phyloP scores from a whole-genome alignment of 768 basidiomycete species.

The Suillus subluteus region DNA sequence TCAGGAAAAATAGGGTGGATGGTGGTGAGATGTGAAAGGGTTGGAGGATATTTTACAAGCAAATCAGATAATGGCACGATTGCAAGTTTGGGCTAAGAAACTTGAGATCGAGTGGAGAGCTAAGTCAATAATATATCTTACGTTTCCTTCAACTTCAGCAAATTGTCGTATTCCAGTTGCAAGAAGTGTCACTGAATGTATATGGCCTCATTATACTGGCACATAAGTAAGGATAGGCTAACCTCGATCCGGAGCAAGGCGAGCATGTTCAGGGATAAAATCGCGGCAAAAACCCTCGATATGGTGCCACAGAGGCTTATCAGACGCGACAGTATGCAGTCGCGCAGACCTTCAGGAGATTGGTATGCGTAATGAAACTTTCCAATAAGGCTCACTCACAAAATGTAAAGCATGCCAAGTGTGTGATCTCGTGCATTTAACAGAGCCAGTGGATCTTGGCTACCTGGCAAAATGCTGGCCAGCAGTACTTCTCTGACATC shows the following conservation, averaged over 20 bases:
- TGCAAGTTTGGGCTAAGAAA: constrained; percentile 44
- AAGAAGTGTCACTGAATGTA: constrained; percentile 58
- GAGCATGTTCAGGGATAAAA: constrained; percentile 68
- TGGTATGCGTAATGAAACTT: constrained; percentile 1
- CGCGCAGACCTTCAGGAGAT: constrained; percentile 56
- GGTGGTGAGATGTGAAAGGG: constrained; percentile 62
- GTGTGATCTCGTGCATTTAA: constrained; percentile 61
- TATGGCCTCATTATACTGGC: constrained; percentile 13
- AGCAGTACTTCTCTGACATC: constrained; percentile 64
- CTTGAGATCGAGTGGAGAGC: constrained; percentile 24
- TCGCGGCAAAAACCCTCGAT: constrained; percentile 60
- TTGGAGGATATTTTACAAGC: constrained; percentile 62
- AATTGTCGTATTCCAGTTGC: constrained; percentile 63
- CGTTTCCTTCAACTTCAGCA: constrained; percentile 53
- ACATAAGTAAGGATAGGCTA: constrained; percentile 10
- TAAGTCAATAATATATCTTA: constrained; percentile 35
- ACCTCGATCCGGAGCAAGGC: constrained; percentile 74
- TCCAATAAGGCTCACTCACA: constrained; percentile 50
- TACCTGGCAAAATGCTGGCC: constrained; percentile 54
- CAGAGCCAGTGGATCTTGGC: constrained; percentile 68
- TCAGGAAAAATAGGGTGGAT: constrained; percentile 72
- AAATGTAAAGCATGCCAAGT: constrained; percentile 68
- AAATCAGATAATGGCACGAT: constrained; percentile 64
- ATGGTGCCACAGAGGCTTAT: constrained; percentile 43
- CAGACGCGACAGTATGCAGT: constrained; percentile 43